These are phyloP conservation scores for Picochlorum sp. DNA, from an alignment of 139 green algal species.

Conservation along the genomic window DNA sequence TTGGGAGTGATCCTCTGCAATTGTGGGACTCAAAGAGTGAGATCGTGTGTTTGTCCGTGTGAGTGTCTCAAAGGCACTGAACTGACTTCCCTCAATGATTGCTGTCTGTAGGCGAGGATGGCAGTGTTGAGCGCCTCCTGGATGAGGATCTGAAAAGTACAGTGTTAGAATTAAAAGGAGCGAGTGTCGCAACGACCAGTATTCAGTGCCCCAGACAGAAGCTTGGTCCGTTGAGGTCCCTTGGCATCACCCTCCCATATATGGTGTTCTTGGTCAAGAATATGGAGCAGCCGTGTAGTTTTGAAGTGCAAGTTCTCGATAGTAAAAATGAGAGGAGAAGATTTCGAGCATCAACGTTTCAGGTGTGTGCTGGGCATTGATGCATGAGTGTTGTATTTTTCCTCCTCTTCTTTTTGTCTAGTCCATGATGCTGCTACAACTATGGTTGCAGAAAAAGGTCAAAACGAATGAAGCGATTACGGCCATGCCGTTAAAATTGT, in stretches of 20 bases:
- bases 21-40: slow-evolving; percentile 89
- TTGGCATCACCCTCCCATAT: neutral
- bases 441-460: neutral
- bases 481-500: slow-evolving; percentile 97
- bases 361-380: neutral
- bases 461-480: slow-evolving; percentile 79
- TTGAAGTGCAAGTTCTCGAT: slow-evolving; percentile 95
- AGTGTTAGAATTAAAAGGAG: slow-evolving; percentile 86
- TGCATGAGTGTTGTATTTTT: neutral
- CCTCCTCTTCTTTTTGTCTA: no score
- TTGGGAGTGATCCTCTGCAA: slow-evolving; percentile 90
- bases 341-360: slow-evolving; percentile 95
- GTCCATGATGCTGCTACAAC: neutral
- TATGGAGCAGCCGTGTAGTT: slow-evolving; percentile 88
- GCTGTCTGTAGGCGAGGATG: slow-evolving; percentile 76
- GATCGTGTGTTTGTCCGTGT: neutral
- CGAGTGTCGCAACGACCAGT: slow-evolving; percentile 86
- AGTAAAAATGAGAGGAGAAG: slow-evolving; percentile 95
- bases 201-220: slow-evolving; percentile 84
- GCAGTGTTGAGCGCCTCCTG: slow-evolving; percentile 92
- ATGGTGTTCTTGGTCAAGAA: slow-evolving; percentile 96
- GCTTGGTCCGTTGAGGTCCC: slow-evolving; percentile 72
- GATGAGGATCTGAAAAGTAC: slow-evolving; percentile 92
- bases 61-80: neutral
- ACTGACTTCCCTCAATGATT: slow-evolving; percentile 8